These are phyloP conservation scores for Triticum turgidum DNA, from an alignment of 176 grass and related monocot species.

Conservation along the genomic window DNA sequence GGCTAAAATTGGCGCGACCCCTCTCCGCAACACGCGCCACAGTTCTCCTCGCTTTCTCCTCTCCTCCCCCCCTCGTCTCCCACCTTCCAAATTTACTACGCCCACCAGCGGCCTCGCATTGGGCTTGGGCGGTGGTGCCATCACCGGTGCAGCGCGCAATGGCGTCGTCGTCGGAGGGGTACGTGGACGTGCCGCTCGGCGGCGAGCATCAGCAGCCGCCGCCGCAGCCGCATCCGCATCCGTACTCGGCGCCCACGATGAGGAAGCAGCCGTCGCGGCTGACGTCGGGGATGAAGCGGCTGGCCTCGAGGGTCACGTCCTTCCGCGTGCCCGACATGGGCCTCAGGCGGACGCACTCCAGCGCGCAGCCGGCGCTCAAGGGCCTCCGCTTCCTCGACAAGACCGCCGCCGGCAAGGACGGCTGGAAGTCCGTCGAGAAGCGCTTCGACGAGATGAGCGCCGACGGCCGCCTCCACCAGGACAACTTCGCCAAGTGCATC, in stretches of 20 bases:
- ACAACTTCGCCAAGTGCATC: slow-evolving; percentile 83
- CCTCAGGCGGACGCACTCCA: slow-evolving; percentile 46
- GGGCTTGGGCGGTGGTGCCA: background rate
- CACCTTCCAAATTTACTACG: slow-evolving; percentile 31
- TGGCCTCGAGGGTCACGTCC: slow-evolving; percentile 51
- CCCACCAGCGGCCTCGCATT: background rate
- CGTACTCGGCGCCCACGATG: slow-evolving; percentile 24
- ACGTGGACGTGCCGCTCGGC: slow-evolving; percentile 29
- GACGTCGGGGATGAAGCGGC: slow-evolving; percentile 36
- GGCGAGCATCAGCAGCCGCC: background rate
- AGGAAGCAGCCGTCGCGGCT: slow-evolving; percentile 59
- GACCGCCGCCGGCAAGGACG: slow-evolving; percentile 56
- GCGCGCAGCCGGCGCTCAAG: slow-evolving; percentile 47
- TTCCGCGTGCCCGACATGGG: slow-evolving; percentile 42
- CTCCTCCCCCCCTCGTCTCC: background rate
- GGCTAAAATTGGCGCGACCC: slow-evolving; percentile 34
- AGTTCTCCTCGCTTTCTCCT: slow-evolving; percentile 5
- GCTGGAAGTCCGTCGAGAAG: slow-evolving; percentile 81
- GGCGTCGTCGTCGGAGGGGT: slow-evolving; percentile 20
- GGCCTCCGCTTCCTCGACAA: slow-evolving; percentile 80
- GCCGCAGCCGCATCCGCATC: slow-evolving; percentile 16
- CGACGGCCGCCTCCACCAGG: slow-evolving; percentile 47
- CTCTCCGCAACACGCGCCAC: slow-evolving; percentile 24
- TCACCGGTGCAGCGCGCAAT: background rate
- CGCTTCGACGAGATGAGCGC: slow-evolving; percentile 65